Evolutionary conservation across 1,139 yeast genomes (phyloP).

Genomic region (Debaryomyces robertsiae): DNA sequence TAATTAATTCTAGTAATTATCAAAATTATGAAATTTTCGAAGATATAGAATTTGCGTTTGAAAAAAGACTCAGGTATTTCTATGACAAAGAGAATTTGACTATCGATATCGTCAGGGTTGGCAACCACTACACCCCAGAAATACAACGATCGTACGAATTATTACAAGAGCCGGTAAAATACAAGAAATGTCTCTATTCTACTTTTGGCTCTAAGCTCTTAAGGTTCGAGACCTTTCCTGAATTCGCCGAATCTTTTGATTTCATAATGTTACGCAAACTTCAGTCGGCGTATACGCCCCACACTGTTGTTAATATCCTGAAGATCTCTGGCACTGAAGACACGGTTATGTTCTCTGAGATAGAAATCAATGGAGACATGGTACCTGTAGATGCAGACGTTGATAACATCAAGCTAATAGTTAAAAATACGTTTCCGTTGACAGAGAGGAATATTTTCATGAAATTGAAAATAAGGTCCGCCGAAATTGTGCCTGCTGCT

Average conservation of each 20-base stretch:
- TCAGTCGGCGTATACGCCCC: slow-evolving; percentile 25
- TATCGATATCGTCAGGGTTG: slow-evolving; percentile 30
- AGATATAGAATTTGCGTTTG: slow-evolving; percentile 1
- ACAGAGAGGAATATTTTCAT: slow-evolving; percentile 22
- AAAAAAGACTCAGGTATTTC: not conserved
- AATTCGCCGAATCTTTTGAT: slow-evolving; percentile 21
- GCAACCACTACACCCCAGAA: slow-evolving; percentile 22
- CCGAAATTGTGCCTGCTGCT: not conserved
- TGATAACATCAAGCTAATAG: slow-evolving; percentile 11
- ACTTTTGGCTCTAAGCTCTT: slow-evolving; percentile 24
- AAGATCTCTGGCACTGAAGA: slow-evolving; percentile 24
- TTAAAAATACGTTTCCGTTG: slow-evolving; percentile 20
- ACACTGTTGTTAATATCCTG: slow-evolving; percentile 22
- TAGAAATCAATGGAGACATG: slow-evolving; percentile 30
- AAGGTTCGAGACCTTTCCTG: slow-evolving; percentile 23
- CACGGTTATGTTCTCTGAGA: slow-evolving; percentile 20
- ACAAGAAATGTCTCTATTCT: slow-evolving; percentile 4
- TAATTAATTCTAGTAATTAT: slow-evolving; percentile 27
- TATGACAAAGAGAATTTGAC: slow-evolving; percentile 20
- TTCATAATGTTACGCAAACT: slow-evolving; percentile 17
- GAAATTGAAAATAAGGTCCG: slow-evolving; percentile 16
- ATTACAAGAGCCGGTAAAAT: slow-evolving; percentile 10
- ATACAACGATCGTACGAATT: slow-evolving; percentile 21
- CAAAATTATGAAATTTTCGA: slow-evolving; percentile 10
- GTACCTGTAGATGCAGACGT: slow-evolving; percentile 12